Base-by-base conservation (phyloP, 495 filamentous ascomycete species). In the Apodospora peruviana region DNA sequence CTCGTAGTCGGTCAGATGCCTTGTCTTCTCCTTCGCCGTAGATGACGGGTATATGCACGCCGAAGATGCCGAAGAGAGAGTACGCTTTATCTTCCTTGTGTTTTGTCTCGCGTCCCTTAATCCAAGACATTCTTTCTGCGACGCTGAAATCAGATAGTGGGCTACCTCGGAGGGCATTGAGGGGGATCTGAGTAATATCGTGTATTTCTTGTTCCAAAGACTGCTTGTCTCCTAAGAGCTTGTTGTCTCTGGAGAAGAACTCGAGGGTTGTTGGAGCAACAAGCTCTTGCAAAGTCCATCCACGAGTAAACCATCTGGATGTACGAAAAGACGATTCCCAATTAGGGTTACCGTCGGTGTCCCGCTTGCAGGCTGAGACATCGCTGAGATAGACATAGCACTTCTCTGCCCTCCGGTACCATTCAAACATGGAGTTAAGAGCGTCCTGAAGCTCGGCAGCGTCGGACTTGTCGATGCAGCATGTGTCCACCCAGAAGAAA, bases 91-190 rank as follows among this genome's bases (percentile, higher is more conserved):
- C 45, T 48, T 48, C 45, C n/a, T 41, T n/a, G 1, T 29, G 14
- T 40, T 19, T 32, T 40, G 36, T 48, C 4, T 40, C 14, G 18
- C 45, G 45, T 20, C 37, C 37, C 37, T 48, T 21, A n/a, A 40
- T 40, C 37, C 24, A 48, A 23, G 8, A 11, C 22, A 40, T 48
- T 34, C 45, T 32, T 40, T 41, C 36, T 4, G 19, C 10, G 22
- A 48, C n/a, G 35, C 45, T 48, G 22, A 48, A 48, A 40, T 48
- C 23, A 48, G 22, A 48, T 29, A 48, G 37, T 20, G 35, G 45
- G 37, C 14, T 3, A 32, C 45, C 22, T 29, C 19, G 22, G 45
- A 48, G n/a, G 37, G 35, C 45, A 14, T 29, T 40, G 22, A 12
- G 37, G 22, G 45, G 45, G 37, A 48, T 48, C 27, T 21, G 29